Evolutionary conservation across 2,329 filamentous ascomycete genomes (phyloP), one percentile per base, ranked within the genome.

Genomic region (Cordyceps cateniannulata): DNA sequence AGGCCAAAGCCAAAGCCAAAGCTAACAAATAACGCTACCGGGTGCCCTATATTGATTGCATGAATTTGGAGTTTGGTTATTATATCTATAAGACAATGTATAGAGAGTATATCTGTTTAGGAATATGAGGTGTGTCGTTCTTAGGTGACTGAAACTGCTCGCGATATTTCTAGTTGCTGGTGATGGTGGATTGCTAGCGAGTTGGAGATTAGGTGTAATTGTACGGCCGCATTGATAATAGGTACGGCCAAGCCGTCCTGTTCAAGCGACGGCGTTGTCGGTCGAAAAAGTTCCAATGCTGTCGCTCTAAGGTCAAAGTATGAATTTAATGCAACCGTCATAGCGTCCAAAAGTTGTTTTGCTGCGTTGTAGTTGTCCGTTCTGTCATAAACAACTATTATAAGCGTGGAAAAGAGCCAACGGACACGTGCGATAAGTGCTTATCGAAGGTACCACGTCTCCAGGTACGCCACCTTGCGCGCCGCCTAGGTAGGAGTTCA

Each of bases 1-100:
- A 82, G 71, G 77, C 70, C 2, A 85, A 81, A 72, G 32, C 29
- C 74, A 75, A 62, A 29, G 32, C 29, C 74, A 75, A 62, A 29
- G 60, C 53, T 10, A 61, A 53, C 18, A 61, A 58, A 40, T 61
- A 61, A 16, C 5, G 20, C n/a, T 32, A 2, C 22, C 3, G 8
- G 35, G 18, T 20, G 8, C 18, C 18, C 12, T 59, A 35, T 44
- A 18, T 29, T 42, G 56, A 44, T 29, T 44, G 24, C 47, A 59
- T 59, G 44, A 24, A 44, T 50, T 35, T 12, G 55, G 55, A 40
- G 47, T 50, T 58, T 20, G 24, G 29, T 27, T 16, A 16, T 44
- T 18, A 40, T n/a, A n/a, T n/a, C n/a, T n/a, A n/a, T 6, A 18
- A 8, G 53, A 35, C 27, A 10, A 22, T 47, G 1, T 12, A 29